These are phyloP conservation scores for Marsdenia floribunda DNA, from an alignment of 257 asterid genomes.

Conservation along the genomic window DNA sequence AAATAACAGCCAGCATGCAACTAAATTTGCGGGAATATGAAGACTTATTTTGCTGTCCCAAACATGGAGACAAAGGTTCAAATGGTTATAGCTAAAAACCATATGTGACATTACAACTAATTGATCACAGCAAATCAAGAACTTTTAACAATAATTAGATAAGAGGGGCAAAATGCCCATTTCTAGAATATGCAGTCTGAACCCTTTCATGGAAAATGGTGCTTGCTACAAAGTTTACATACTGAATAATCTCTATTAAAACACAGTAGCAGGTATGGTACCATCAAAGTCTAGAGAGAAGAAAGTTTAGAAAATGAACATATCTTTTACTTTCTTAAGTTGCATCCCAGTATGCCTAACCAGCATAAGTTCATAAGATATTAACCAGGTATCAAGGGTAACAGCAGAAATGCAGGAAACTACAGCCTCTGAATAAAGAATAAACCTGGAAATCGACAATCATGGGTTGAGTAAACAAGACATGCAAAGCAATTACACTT, in stretches of 20 bases:
- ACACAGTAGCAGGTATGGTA: background rate
- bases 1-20: background rate
- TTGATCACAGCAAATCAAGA: background rate
- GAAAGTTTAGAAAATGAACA: background rate
- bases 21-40: background rate
- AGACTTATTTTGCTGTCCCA: background rate
- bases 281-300: background rate
- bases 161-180: background rate
- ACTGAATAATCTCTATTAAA: background rate
- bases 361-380: background rate
- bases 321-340: background rate
- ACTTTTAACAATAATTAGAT: background rate
- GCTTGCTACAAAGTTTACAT: background rate
- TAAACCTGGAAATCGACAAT: background rate
- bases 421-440: background rate
- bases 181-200: background rate
- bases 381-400: background rate
- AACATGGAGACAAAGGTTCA: background rate
- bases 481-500: background rate
- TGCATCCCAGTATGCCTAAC: background rate
- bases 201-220: background rate
- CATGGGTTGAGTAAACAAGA: background rate
- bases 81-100: background rate
- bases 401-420: background rate
- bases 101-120: background rate